Conservation (phyloP, 2,329 filamentous ascomycete species). For the Xylaria sp. region DNA sequence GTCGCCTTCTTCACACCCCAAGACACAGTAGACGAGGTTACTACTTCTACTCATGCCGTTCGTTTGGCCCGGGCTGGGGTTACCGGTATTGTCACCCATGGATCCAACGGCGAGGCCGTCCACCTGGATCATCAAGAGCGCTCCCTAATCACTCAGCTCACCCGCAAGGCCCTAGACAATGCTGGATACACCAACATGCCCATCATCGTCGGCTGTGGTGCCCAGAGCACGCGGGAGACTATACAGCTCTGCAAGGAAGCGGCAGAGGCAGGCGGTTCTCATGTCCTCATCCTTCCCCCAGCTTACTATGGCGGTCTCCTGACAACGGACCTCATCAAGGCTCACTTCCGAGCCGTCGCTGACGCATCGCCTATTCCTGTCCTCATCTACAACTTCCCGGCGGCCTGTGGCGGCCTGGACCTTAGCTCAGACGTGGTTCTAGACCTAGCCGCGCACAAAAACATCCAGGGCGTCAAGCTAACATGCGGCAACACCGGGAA, state of each 20-base stretch:
- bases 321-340: conserved; percentile 66
- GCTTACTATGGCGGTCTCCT: conserved; percentile 73
- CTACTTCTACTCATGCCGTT: conserved; percentile 58
- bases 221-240: conserved; percentile 70
- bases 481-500: conserved; percentile 67
- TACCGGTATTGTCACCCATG: conserved; percentile 70
- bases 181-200: conserved; percentile 66
- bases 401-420: conserved; percentile 73
- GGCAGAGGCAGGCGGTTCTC: conserved; percentile 67
- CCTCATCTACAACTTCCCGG: conserved; percentile 79
- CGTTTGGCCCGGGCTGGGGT: conserved; percentile 41
- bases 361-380: conserved; percentile 69
- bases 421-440: conserved; percentile 73
- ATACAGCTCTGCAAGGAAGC: conserved; percentile 70
- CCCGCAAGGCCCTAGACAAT: conserved; percentile 68
- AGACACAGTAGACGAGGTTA: conserved; percentile 61
- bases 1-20: conserved; percentile 63
- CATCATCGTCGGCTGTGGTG: conserved; percentile 72
- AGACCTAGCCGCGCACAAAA: conserved; percentile 57
- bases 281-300: conserved; percentile 70
- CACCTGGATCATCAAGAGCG: conserved; percentile 74
- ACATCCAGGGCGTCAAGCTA: conserved; percentile 65
- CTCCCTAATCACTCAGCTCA: conserved; percentile 67
- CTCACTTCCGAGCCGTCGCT: conserved; percentile 73
- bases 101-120: conserved; percentile 79